Percentiles rank a stretch among this genome's conserved stretches.
phyloP scores from a whole-genome alignment of 1,139 yeast species.

The Pichia sp. region DNA sequence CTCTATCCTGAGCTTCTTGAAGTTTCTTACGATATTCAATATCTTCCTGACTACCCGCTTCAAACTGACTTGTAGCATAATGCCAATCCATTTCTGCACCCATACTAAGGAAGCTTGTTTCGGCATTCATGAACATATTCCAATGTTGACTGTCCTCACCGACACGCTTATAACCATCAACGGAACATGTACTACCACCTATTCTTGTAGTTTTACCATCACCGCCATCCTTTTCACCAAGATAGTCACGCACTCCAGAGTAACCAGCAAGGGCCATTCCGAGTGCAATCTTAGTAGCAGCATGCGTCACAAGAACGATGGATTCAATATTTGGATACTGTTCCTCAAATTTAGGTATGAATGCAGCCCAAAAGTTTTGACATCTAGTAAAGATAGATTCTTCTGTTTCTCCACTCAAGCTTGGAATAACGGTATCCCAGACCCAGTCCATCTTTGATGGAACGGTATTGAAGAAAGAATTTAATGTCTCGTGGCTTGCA shows the following conservation, averaged over 20 bases:
- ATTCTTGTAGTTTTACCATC: conserved; percentile 42
- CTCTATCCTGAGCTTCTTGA: conserved; percentile 12
- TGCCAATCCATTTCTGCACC: conserved; percentile 65
- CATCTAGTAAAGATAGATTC: conserved; percentile 41
- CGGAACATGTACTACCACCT: conserved; percentile 51
- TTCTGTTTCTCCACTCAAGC: conserved; percentile 42
- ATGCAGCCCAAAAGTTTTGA: conserved; percentile 37
- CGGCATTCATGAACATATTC: conserved; percentile 43
- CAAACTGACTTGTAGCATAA: conserved; percentile 38
- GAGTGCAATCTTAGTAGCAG: conserved; percentile 54
- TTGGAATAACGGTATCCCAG: conserved; percentile 44
- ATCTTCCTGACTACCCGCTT: conserved; percentile 58
- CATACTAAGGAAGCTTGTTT: conserved; percentile 38
- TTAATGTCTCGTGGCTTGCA: conserved; percentile 35
- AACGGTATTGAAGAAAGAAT: conserved; percentile 37
- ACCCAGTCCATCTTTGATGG: conserved; percentile 35
- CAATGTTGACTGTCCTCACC: conserved; percentile 27
- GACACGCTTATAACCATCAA: conserved; percentile 34
- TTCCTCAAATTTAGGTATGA: conserved; percentile 40
- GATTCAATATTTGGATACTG: conserved; percentile 38
- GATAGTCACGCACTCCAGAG: conserved; percentile 32
- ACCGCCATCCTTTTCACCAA: conserved; percentile 31
- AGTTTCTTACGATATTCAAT: conserved; percentile 35
- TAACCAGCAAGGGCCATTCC: conserved; percentile 46
- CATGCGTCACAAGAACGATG: conserved; percentile 47